Conservation (phyloP, 495 filamentous ascomycete species). For the Tuber borchii region DNA sequence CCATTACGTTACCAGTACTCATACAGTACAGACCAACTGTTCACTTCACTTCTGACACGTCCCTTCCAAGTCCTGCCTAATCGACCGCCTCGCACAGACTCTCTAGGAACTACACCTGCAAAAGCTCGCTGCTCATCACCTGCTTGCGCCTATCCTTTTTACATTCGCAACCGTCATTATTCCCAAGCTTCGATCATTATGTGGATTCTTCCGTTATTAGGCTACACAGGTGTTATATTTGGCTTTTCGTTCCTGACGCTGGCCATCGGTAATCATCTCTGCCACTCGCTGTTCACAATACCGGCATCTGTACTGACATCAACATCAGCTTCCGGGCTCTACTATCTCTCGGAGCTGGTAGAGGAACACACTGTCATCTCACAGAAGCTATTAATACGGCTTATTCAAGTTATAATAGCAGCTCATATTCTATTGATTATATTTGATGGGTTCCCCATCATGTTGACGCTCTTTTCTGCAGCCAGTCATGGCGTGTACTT, state of each 20-base stretch:
- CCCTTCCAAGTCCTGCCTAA: background rate
- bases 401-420: conserved; percentile 78
- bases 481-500: conserved; percentile 79
- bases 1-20: background rate
- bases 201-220: conserved; percentile 87
- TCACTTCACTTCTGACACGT: background rate
- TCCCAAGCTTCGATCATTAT: conserved; percentile 46
- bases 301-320: conserved; percentile 4
- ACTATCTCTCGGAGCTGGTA: conserved; percentile 95
- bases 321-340: conserved; percentile 78
- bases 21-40: background rate
- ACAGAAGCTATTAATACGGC: conserved; percentile 69
- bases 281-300: background rate
- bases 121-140: background rate
- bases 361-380: conserved; percentile 94
- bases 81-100: background rate
- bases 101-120: background rate
- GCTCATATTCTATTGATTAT: conserved; percentile 67
- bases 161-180: conserved; percentile 23
- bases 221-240: conserved; percentile 77
- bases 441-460: conserved; percentile 77
- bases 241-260: conserved; percentile 91
- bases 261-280: conserved; percentile 64
- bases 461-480: conserved; percentile 66
- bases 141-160: background rate